Evolutionary conservation across 768 basidiomycete genomes (phyloP).

Genomic region (Mycena filopes): DNA sequence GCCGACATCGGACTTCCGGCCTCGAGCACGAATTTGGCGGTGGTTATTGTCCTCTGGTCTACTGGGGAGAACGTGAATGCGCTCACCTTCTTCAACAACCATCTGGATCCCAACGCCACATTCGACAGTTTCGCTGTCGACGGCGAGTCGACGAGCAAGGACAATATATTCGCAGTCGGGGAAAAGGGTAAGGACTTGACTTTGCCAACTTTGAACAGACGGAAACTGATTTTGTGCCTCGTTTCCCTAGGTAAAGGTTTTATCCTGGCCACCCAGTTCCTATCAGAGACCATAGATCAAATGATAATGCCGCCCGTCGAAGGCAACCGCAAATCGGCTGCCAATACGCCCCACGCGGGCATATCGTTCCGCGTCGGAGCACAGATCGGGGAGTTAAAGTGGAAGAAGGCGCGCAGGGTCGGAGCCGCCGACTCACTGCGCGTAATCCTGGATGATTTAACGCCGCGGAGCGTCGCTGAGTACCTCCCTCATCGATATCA

Average conservation of each 20-base stretch:
- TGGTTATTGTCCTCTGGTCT: conserved; percentile 9
- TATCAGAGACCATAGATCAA: conserved; percentile 4
- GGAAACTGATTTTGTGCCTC: no score
- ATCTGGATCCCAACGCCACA: conserved; percentile 5
- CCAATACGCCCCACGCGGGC: neutral
- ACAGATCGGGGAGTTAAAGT: conserved; percentile 16
- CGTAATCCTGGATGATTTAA: conserved; percentile 16
- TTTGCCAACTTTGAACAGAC: no score
- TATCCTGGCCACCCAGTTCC: conserved; percentile 17
- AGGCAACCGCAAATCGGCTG: neutral
- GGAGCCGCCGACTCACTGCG: conserved; percentile 10
- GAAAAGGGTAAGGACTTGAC: no score
- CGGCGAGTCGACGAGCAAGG: conserved; percentile 18
- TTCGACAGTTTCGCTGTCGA: conserved; percentile 18
- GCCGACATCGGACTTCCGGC: neutral
- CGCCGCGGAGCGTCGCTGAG: neutral
- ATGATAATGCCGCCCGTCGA: neutral
- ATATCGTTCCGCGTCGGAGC: conserved; percentile 24
- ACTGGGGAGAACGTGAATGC: neutral
- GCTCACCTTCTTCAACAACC: conserved; percentile 21
- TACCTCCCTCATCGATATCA: conserved; percentile 8
- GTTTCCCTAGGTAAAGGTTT: no score
- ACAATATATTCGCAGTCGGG: conserved; percentile 11
- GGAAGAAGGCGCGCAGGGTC: conserved; percentile 11
- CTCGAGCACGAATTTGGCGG: neutral